Base-by-base conservation (phyloP, 768 basidiomycete genomes). In the Kwoniella newhampshirensis region DNA sequence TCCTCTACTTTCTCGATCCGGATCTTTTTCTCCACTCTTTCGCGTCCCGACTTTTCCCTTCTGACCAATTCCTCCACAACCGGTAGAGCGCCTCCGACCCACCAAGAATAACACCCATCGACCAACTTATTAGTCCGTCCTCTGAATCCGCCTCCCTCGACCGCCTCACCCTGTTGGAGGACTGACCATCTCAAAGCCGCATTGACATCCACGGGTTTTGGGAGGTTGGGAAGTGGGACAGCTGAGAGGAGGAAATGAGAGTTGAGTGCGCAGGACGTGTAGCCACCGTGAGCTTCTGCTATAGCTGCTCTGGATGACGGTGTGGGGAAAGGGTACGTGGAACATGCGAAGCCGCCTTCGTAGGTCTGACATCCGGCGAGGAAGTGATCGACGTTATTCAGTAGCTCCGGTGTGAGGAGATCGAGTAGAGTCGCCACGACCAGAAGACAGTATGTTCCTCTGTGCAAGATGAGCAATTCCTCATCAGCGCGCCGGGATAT, bases 31-130 rank as follows among this genome's bases (percentile, higher is more conserved):
- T 45, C 42, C 36, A 1, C 35, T 37, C 53, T 39, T 44, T 52
- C 49, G 30, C 49, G 28, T 30, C 35, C 54, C 12, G 32, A 20
- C 45, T 51, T 55, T 17, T 67, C 66, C 30, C 63, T 46, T 51
- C 55, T 51, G 12, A 62, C 47, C 51, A 74, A 40, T 25, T 83
- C 84, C 55, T 89, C 88, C 0, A 96, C 77, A 7, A 97, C 78
- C 0, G 83, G 81, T 71, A 96, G 89, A 15, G 87, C 82, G 0
- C 93, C 93, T 1, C 90, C 96, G 21, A 91, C 89, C 96, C 94
- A 99, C 96, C 96, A 99, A n/a, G 88, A 86, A 76, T 99, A 99
- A 76, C 96, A 99, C 3, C 94, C 96, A 68, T 99, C 96, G 0
- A 99, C 94, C n/a, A 99, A 82, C 75, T 99, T 99, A 75, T 98